Evolutionary conservation across 2,329 filamentous ascomycete genomes (phyloP), one percentile per base, ranked within the genome.

Genomic region (Periconia sp.): DNA sequence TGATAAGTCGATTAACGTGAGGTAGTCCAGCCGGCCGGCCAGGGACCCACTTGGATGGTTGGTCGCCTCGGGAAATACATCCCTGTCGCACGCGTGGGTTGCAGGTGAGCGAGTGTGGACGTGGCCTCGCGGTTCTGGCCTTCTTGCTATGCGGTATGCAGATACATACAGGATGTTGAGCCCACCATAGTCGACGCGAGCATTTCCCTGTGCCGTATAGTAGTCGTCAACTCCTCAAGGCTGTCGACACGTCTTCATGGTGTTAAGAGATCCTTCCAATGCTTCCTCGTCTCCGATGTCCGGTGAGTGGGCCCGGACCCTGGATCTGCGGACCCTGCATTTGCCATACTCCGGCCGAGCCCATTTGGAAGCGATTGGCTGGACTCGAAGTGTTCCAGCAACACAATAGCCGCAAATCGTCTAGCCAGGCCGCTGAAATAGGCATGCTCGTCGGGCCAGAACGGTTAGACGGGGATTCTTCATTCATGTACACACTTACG

Each of bases 1-100:
- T 54, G 52, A 61, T 61, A 59, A 55, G 49, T 31, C 43, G 48
- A 50, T 48, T 45, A 47, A 51, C 40, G 41, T 48, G 50, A 58
- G 43, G 43, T 51, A 41, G 40, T 49, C 50, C 44, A 54, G 49
- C 45, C 42, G 40, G 48, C 34, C 34, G 33, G 32, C 19, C 32
- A 36, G 40, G n/a, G 46, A 31, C 35, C 40, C 46, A 40, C 40
- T 22, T 25, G 22, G 6, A 35, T 23, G 37, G 33, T 29, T 12
- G 24, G 12, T n/a, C 16, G 15, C 31, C 4, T 36, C 40, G 38
- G 38, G 37, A 33, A 43, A 36, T 47, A 43, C 31, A 24, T 42
- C 23, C 32, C 25, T 25, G 31, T 43, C 41, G 25, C 28, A 29
- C 33, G 22, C 34, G 21, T 43, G 43, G 30, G 38, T 21, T 23